Base-by-base conservation (phyloP, 768 basidiomycete genomes). In the Mycena indigotica region DNA sequence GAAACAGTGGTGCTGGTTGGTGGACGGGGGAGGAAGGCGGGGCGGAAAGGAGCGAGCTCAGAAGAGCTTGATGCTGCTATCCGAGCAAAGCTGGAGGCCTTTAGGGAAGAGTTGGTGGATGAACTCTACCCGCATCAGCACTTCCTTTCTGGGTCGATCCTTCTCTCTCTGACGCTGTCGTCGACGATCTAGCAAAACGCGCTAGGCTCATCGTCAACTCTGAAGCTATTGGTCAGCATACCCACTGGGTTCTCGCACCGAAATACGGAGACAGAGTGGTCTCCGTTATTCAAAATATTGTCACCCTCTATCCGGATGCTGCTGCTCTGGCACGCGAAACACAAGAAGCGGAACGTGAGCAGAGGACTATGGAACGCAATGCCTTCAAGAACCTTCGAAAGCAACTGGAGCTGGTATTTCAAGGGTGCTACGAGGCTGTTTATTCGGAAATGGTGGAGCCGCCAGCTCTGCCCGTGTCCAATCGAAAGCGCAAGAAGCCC, bases 101-200 rank as follows among this genome's bases (percentile, higher is more conserved):
- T 58, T 3, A 53, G 61, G 15, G 45, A 63, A 12, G 15, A 58
- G 40, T 49, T 63, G 28, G 15, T 59, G 2, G 49, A 24, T 10
- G 16, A 1, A 21, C 15, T 44, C 1, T 63, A 23, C 40, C 57
- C 53, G 1, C 49, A 49, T 41, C 61, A 63, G 57, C 41, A 48
- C 21, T 44, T 58, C 46, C 35, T 63, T 46, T 56, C 61, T 26
- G 57, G 61, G 32, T n/a, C 12, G 53, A 63, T 5, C 35, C 21
- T 40, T 46, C 59, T 8, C 12, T 62, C 4, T 0, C 52, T 25
- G 53, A 62, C 39, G 16, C 38, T 15, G 50, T 58, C 10, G 5
- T 62, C 30, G 52, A 62, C 8, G 17, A 28, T 5, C 48, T 62
- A 21, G 61, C 56, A 0, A 38, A 28, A 16, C 56, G 61, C 1